A percentile compares a stretch with the other conserved stretches of the same genome.
Conservation (phyloP, 2,329 filamentous ascomycete genomes). For the Epichloe amarillans region DNA sequence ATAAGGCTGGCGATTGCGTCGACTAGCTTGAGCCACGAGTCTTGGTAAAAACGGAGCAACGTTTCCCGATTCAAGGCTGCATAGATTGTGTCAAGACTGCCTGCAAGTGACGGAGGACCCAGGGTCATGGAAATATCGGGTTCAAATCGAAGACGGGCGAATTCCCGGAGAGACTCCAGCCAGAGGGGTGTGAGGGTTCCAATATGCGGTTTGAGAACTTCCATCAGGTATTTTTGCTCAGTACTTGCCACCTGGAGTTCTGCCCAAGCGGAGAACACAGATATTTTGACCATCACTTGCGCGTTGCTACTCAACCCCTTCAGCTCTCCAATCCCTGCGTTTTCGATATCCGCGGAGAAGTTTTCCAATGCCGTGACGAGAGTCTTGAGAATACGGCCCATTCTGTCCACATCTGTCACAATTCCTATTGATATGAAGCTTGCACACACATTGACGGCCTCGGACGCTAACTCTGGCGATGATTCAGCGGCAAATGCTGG, state of each 20-base stretch:
- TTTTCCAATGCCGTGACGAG: slow-evolving; percentile 84
- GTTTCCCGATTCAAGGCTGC: slow-evolving; percentile 91
- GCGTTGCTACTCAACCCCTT: slow-evolving; percentile 90
- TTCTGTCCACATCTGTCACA: slow-evolving; percentile 93
- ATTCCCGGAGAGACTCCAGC: slow-evolving; percentile 86
- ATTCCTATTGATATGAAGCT: slow-evolving; percentile 95
- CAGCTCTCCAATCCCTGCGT: slow-evolving; percentile 81
- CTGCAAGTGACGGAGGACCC: slow-evolving; percentile 66
- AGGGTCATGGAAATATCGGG: slow-evolving; percentile 90
- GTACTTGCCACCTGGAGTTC: slow-evolving; percentile 90
- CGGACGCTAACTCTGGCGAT: slow-evolving; percentile 86
- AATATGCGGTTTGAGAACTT: slow-evolving; percentile 83
- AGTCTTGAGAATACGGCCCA: slow-evolving; percentile 94
- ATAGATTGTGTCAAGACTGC: slow-evolving; percentile 86
- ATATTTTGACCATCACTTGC: slow-evolving; percentile 96
- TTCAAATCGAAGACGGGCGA: slow-evolving; percentile 85
- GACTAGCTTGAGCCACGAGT: slow-evolving; percentile 90
- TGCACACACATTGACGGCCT: slow-evolving; percentile 95
- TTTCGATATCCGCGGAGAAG: slow-evolving; percentile 70
- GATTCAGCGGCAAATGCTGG: slow-evolving; percentile 94
- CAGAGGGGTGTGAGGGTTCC: slow-evolving; percentile 82
- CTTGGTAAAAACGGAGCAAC: slow-evolving; percentile 87
- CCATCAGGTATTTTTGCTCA: slow-evolving; percentile 77
- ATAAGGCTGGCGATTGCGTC: slow-evolving; percentile 96
- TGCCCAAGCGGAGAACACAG: slow-evolving; percentile 93